These are phyloP conservation scores for Mrakia blollopis DNA, from an alignment of 768 basidiomycete species.

Conservation along the genomic window DNA sequence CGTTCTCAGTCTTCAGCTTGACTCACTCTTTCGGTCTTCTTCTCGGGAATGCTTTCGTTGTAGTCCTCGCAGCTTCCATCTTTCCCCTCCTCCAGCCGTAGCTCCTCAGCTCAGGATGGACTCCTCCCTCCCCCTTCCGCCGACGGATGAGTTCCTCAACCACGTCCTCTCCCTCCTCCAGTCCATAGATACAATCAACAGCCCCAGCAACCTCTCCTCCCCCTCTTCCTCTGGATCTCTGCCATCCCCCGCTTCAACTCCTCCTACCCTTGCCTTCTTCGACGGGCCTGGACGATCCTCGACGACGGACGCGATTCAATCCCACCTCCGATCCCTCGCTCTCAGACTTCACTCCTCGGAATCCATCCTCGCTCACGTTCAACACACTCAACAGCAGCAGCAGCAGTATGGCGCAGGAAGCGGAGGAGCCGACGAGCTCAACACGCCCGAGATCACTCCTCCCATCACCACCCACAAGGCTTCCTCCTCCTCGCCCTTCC, in stretches of 20 bases:
- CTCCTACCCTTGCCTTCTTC: background rate
- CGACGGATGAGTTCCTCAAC: background rate
- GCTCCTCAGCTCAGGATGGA: constrained; percentile 7
- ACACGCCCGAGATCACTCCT: constrained; percentile 9
- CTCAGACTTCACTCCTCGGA: background rate
- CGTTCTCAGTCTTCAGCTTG: background rate
- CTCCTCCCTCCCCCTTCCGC: background rate
- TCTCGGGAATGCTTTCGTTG: background rate
- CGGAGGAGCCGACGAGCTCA: background rate
- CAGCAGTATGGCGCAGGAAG: background rate
- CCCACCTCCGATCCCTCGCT: constrained; percentile 18
- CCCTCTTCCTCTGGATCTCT: background rate
- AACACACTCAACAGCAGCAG: background rate
- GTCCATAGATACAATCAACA: background rate
- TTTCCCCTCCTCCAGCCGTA: background rate
- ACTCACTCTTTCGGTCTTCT: background rate
- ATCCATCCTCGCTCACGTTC: background rate
- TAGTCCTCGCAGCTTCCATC: background rate
- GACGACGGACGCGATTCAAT: constrained; percentile 12
- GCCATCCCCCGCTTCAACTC: background rate
- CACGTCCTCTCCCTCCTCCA: background rate
- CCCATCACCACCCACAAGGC: background rate
- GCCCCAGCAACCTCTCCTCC: background rate
- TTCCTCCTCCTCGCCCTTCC: background rate
- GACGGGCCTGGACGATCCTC: background rate